Evolutionary conservation across 2,329 filamentous ascomycete genomes (phyloP), one percentile per base, ranked within the genome.

Genomic region (Xylariales sp.): DNA sequence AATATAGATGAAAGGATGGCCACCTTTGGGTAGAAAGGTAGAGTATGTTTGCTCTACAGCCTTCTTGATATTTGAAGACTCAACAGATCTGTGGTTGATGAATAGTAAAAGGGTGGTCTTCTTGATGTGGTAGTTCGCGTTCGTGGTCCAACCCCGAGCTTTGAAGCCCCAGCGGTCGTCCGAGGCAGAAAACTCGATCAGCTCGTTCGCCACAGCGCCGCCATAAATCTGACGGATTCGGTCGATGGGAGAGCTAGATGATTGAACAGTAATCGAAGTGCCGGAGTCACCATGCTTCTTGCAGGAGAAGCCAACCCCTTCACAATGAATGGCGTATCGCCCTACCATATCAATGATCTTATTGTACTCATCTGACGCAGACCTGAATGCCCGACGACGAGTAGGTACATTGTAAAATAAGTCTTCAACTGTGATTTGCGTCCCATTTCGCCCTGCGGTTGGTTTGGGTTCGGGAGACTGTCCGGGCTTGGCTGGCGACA

Each of bases 311-410:
- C 86, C 86, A 11, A 98, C 89, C n/a, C 85, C 82, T 38, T 78
- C 69, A 57, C 91, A 96, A 60, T 98, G 93, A 8, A 98, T 78
- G 19, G 93, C 88, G 63, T 98, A 97, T 29, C 88, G 82, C 12
- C 93, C 89, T 7, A 97, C 85, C 57, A 96, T 81, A 57, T 98
- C 93, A 18, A 97, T 81, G 40, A 98, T 96, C 65, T 97, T 98
- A 54, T 94, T 89, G 67, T 94, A 97, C 59, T 98, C 94, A 55
- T 98, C 93, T 25, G 89, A 87, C 14, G 86, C 69, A 12, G 91
- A 97, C 28, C 93, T 81, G 55, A 98, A 98, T 10, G 94, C 93
- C 48, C 82, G 80, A 24, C 90, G 81, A 17, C 93, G 79, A 7
- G 85, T 95, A 0, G 89, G 90, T 1, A 97, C 80, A 53, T 96